Evolutionary conservation across 2,329 filamentous ascomycete genomes (phyloP).

Genomic region (Epichloe elymi): DNA sequence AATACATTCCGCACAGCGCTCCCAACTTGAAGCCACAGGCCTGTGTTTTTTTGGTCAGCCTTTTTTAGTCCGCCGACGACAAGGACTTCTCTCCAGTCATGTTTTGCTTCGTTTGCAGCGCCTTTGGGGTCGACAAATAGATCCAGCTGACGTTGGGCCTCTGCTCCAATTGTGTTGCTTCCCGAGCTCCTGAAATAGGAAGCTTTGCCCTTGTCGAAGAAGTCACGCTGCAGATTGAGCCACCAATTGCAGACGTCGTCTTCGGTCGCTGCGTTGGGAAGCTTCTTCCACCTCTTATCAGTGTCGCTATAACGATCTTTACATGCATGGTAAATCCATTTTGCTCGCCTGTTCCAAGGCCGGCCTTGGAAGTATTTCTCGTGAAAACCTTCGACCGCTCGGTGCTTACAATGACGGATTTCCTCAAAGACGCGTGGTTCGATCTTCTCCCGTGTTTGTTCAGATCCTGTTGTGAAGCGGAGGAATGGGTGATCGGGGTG

Average conservation of each 20-base stretch:
- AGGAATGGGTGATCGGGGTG: constrained; percentile 4
- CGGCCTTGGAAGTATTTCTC: constrained; percentile 1
- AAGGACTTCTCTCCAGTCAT: not conserved
- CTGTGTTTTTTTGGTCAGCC: constrained; percentile 1
- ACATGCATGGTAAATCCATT: not conserved
- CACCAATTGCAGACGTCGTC: not conserved
- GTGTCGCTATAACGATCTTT: not conserved
- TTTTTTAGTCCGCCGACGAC: not conserved
- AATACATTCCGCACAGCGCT: constrained; percentile 2
- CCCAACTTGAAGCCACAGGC: constrained; percentile 1
- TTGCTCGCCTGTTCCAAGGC: not conserved
- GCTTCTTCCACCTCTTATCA: not conserved
- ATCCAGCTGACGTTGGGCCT: not conserved
- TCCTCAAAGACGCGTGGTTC: constrained; percentile 3
- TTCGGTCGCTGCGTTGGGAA: not conserved
- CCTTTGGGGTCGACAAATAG: not conserved
- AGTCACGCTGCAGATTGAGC: not conserved
- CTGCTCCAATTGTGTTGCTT: not conserved
- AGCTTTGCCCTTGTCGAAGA: not conserved
- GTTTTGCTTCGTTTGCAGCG: not conserved
- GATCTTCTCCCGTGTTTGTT: not conserved
- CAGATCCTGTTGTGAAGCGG: not conserved
- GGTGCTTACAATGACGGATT: constrained; percentile 3
- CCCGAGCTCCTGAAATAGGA: not conserved
- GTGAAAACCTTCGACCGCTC: not conserved